Evolutionary conservation across 73 alveolate genomes (phyloP).

Genomic region (Paramecium caudatum): DNA sequence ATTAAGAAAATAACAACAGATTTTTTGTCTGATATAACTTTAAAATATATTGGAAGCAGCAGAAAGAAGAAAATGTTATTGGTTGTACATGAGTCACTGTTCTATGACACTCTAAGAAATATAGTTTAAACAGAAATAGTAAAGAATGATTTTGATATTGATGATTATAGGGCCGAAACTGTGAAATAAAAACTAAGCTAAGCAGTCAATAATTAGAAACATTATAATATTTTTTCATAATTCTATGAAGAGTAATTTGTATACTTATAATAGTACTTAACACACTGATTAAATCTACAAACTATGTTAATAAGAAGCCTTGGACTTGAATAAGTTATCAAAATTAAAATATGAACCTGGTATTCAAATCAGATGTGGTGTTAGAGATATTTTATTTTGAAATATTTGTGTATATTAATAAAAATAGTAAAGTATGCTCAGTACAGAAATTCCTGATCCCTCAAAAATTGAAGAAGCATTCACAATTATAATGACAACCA

Average conservation of each 20-base stretch:
- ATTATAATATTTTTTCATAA: conserved; percentile 15
- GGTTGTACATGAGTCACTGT: neutral
- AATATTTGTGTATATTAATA: conserved; percentile 31
- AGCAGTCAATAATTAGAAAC: neutral
- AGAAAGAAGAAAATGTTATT: conserved; percentile 22
- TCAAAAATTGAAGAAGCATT: conserved; percentile 50
- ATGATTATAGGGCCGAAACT: neutral
- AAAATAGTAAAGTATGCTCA: neutral
- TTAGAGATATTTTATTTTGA: conserved; percentile 10
- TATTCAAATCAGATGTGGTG: neutral
- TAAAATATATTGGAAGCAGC: neutral
- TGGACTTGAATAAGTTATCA: conserved; percentile 29
- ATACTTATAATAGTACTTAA: neutral
- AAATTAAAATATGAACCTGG: neutral
- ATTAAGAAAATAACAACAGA: neutral
- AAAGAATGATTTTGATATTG: conserved; percentile 15
- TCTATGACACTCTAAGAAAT: conserved; percentile 5
- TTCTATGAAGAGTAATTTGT: conserved; percentile 60
- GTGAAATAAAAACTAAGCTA: neutral
- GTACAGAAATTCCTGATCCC: conserved; percentile 49
- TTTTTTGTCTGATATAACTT: neutral
- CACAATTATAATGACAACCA: neutral
- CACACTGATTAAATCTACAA: neutral
- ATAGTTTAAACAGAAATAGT: neutral
- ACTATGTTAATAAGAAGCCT: neutral